phyloP scores from a whole-genome alignment of 2,329 filamentous ascomycete genomes.

The Alternaria viburni region DNA sequence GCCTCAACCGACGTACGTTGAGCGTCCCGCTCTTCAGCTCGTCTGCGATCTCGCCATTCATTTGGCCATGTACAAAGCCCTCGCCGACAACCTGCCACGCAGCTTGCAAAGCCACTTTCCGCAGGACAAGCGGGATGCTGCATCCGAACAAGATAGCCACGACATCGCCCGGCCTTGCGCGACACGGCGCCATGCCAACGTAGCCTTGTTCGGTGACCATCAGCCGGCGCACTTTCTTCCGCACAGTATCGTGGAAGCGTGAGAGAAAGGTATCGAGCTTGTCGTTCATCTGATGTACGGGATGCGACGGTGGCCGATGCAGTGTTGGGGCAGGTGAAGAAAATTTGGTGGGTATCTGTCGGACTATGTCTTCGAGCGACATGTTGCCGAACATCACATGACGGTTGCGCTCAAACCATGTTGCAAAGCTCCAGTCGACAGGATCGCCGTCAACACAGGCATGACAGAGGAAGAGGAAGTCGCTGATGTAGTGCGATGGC shows the following conservation, averaged over 20 bases:
- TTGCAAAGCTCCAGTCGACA: conserved; percentile 34
- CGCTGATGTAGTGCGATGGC: conserved; percentile 29
- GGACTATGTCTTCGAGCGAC: conserved; percentile 24
- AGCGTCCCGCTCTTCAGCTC: conserved; percentile 20
- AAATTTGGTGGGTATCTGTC: conserved; percentile 3
- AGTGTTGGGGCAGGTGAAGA: conserved; percentile 11
- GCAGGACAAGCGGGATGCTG: conserved; percentile 45
- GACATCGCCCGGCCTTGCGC: conserved; percentile 34
- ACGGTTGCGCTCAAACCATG: conserved; percentile 36
- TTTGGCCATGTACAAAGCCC: conserved; percentile 34
- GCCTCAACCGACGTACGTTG: conserved; percentile 12
- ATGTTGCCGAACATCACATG: conserved; percentile 19
- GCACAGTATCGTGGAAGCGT: conserved; percentile 37
- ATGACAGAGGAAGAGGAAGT: conserved; percentile 36
- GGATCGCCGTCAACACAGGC: conserved; percentile 24
- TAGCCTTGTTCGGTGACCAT: conserved; percentile 32
- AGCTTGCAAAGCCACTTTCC: conserved; percentile 17
- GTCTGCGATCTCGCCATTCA: conserved; percentile 34
- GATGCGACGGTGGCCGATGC: conserved; percentile 22
- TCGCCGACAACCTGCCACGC: conserved; percentile 39
- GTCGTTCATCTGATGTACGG: conserved; percentile 21
- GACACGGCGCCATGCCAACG: conserved; percentile 40
- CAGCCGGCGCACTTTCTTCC: conserved; percentile 38
- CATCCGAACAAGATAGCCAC: conserved; percentile 45
- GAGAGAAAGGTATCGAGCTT: conserved; percentile 32